Conservation (phyloP, 805 yeast species). For the Candida boleticola region DNA sequence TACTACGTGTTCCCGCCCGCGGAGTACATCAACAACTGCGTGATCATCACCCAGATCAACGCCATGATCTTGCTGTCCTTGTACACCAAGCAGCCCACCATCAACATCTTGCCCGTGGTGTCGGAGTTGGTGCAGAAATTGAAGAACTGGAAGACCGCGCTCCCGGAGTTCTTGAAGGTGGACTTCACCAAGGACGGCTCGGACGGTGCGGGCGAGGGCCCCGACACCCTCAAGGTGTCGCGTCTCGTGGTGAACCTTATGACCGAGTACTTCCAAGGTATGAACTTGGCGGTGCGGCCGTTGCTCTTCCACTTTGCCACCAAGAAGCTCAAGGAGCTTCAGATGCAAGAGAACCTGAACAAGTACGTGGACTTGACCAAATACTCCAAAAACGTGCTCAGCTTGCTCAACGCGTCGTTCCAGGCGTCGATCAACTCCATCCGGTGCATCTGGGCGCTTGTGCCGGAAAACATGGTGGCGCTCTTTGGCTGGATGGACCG, state of each 20-base stretch:
- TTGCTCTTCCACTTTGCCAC: conserved; percentile 73
- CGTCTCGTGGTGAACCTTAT: conserved; percentile 69
- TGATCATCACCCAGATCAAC: conserved; percentile 74
- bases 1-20: conserved; percentile 77
- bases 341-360: conserved; percentile 35
- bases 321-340: conserved; percentile 53
- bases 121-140: conserved; percentile 67
- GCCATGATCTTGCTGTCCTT: conserved; percentile 67
- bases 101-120: conserved; percentile 72
- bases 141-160: conserved; percentile 62
- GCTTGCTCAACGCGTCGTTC: conserved; percentile 70
- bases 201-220: not conserved
- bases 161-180: conserved; percentile 63
- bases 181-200: conserved; percentile 49
- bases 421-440: conserved; percentile 79
- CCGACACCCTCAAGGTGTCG: conserved; percentile 46
- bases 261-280: conserved; percentile 83
- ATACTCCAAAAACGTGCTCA: conserved; percentile 66
- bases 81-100: conserved; percentile 72
- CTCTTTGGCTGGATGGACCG: conserved; percentile 85
- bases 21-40: conserved; percentile 73
- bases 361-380: conserved; percentile 62
- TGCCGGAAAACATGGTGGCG: conserved; percentile 81
- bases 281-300: conserved; percentile 77
- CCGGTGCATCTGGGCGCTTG: conserved; percentile 68